phyloP scores from a whole-genome alignment of 257 asterid species.

The Schizonepeta tenuifolia region DNA sequence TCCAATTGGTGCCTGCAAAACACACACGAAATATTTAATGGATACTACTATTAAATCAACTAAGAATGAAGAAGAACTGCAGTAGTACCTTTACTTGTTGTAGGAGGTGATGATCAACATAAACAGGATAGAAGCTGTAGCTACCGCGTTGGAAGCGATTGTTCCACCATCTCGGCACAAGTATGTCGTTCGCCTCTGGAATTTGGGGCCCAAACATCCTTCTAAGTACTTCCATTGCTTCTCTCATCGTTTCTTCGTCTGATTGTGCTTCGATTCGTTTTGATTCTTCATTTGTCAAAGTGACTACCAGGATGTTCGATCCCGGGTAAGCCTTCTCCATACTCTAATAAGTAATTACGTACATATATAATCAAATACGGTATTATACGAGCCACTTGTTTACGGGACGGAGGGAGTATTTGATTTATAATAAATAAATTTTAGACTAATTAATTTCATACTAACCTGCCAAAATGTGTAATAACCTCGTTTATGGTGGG shows the following conservation, averaged over 20 bases:
- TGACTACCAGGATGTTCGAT: constrained; percentile 83
- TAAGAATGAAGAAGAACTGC: not conserved
- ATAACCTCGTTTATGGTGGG: constrained; percentile 84
- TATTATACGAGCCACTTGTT: no score
- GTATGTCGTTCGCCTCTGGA: constrained; percentile 71
- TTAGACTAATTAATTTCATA: not conserved
- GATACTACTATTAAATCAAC: no score
- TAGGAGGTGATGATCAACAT: constrained; percentile 56
- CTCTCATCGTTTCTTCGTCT: constrained; percentile 68
- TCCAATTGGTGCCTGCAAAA: constrained; percentile 75
- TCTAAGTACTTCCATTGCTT: constrained; percentile 87
- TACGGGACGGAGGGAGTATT: no score
- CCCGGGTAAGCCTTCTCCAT: constrained; percentile 95
- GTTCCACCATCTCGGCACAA: constrained; percentile 97
- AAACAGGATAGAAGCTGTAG: constrained; percentile 80
- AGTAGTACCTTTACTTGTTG: constrained; percentile 75
- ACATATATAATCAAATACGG: no score
- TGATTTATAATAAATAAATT: no score
- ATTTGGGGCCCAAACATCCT: constrained; percentile 75
- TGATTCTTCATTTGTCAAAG: constrained; percentile 84
- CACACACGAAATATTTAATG: no score
- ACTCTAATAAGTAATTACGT: constrained; percentile 67
- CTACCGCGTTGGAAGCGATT: constrained; percentile 93
- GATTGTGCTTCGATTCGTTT: constrained; percentile 83
- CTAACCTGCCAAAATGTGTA: constrained; percentile 97